phyloP scores from a whole-genome alignment of 2,329 filamentous ascomycete species.

The Amesomyces nigricolor region DNA sequence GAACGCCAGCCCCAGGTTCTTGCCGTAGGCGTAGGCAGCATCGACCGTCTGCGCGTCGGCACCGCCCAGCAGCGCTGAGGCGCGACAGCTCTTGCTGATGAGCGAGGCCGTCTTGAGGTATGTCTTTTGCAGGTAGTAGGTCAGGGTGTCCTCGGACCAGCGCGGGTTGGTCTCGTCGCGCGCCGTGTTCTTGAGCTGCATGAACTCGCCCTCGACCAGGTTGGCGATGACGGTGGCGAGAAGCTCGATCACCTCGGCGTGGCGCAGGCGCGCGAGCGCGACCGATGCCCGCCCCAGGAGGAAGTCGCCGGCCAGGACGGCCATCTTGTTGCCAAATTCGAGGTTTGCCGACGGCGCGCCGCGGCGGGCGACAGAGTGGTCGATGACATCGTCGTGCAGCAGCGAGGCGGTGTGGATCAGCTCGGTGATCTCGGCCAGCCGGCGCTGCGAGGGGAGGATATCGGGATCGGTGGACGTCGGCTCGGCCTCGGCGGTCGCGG shows the following conservation, averaged over 20 bases:
- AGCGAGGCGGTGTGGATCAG: slow-evolving; percentile 95
- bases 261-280: slow-evolving; percentile 79
- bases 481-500: slow-evolving; percentile 41
- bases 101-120: slow-evolving; percentile 95
- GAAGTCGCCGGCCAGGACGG: slow-evolving; percentile 95
- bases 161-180: slow-evolving; percentile 76
- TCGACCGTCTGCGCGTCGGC: slow-evolving; percentile 74
- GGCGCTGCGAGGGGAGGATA: slow-evolving; percentile 87
- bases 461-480: slow-evolving; percentile 48
- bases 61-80: slow-evolving; percentile 78
- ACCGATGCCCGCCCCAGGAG: slow-evolving; percentile 89
- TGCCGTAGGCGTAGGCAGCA: slow-evolving; percentile 85
- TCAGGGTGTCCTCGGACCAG: slow-evolving; percentile 83
- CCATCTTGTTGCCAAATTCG: slow-evolving; percentile 99
- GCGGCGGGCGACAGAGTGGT: slow-evolving; percentile 80
- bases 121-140: slow-evolving; percentile 96
- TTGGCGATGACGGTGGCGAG: slow-evolving; percentile 96
- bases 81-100: slow-evolving; percentile 93
- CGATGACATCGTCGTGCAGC: slow-evolving; percentile 96
- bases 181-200: slow-evolving; percentile 97
- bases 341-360: slow-evolving; percentile 84
- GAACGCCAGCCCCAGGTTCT: slow-evolving; percentile 90
- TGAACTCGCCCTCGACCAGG: slow-evolving; percentile 96
- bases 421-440: slow-evolving; percentile 93
- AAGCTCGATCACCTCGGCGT: slow-evolving; percentile 91